Conservation (phyloP, 306 rosid genomes). For the Fragaria iinumae region DNA sequence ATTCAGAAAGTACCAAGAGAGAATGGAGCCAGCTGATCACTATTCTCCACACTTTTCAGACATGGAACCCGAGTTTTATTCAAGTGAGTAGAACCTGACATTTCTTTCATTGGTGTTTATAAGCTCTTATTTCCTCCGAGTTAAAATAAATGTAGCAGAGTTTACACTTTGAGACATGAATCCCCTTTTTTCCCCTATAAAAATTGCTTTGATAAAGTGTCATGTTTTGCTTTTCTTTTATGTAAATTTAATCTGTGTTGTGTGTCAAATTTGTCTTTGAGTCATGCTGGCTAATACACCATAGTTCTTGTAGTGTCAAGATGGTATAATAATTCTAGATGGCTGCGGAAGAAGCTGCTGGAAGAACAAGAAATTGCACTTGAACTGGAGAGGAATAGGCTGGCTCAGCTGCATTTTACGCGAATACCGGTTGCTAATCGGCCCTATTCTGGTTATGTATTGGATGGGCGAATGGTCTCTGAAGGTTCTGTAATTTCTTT, state of each 20-base stretch:
- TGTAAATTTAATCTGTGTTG: background rate
- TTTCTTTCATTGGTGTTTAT: background rate
- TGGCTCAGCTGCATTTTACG: constrained; percentile 41
- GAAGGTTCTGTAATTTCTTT: constrained; percentile 31
- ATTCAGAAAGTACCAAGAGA: constrained; percentile 61
- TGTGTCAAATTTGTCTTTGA: background rate
- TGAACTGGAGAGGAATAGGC: constrained; percentile 46
- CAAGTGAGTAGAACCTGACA: constrained; percentile 49
- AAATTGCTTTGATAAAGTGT: background rate
- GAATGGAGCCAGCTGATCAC: constrained; percentile 37
- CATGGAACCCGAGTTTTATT: constrained; percentile 44
- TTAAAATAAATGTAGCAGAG: background rate
- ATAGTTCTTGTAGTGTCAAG: constrained; percentile 41
- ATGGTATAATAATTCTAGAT: constrained; percentile 38
- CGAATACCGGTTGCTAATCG: constrained; percentile 26
- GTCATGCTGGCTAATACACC: constrained; percentile 3
- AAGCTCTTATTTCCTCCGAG: background rate
- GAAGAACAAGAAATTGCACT: constrained; percentile 50
- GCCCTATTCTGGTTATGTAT: constrained; percentile 39
- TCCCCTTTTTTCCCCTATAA: background rate
- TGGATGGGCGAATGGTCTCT: constrained; percentile 38
- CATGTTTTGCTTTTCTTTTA: background rate
- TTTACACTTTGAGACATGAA: background rate
- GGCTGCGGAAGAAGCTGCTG: constrained; percentile 48
- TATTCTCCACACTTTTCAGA: constrained; percentile 33